phyloP scores from a whole-genome alignment of 495 filamentous ascomycete genomes.

The Xylaria flabelliformis region DNA sequence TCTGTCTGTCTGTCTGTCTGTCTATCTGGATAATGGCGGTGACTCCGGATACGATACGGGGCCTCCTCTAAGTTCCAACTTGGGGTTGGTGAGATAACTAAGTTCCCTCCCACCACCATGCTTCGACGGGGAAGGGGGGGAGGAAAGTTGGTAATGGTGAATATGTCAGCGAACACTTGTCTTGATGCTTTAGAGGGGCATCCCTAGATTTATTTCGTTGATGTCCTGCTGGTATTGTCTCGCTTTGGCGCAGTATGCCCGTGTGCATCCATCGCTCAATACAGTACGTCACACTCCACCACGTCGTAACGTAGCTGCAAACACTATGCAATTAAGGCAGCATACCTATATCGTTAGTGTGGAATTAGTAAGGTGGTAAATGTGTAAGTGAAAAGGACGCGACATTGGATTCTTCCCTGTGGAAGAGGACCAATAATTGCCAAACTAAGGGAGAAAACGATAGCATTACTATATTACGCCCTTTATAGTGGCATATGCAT shows the following conservation, averaged over 20 bases:
- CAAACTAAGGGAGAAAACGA: neutral
- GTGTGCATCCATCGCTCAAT: neutral
- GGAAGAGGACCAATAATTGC: neutral
- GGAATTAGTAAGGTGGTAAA: neutral
- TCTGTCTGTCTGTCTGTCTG: neutral
- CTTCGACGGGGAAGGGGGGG: neutral
- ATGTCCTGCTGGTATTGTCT: neutral
- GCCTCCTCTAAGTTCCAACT: neutral
- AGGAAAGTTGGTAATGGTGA: neutral
- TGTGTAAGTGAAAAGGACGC: slow-evolving; percentile 2
- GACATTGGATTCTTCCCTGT: neutral
- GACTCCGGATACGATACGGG: neutral
- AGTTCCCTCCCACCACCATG: slow-evolving; percentile 7
- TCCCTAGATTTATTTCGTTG: neutral
- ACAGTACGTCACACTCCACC: neutral
- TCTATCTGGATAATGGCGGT: neutral
- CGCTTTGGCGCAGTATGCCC: neutral
- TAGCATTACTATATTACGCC: neutral
- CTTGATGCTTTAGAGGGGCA: neutral
- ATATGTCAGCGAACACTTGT: neutral
- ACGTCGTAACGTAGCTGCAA: neutral
- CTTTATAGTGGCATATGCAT: slow-evolving; percentile 5
- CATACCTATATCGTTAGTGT: neutral
- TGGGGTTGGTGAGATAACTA: slow-evolving; percentile 14
- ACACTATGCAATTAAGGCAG: neutral